These are phyloP conservation scores for Yamadazyma diospyri DNA, from an alignment of 1,139 yeast genomes.

Conservation along the genomic window DNA sequence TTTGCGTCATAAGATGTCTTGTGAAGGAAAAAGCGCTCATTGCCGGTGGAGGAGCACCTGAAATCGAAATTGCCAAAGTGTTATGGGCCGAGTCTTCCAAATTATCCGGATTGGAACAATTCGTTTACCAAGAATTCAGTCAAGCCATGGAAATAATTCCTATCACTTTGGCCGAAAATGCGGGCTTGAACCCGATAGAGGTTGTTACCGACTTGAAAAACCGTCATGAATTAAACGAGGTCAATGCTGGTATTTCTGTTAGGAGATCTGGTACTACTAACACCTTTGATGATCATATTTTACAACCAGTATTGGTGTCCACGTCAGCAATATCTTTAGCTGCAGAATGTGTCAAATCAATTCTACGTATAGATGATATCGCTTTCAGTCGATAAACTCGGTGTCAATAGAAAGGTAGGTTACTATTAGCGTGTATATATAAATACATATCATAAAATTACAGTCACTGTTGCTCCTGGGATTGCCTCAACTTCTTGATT, in stretches of 20 bases:
- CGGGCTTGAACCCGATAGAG: slow-evolving; percentile 91
- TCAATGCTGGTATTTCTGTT: slow-evolving; percentile 92
- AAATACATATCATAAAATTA: slow-evolving; percentile 3
- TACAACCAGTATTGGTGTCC: slow-evolving; percentile 93
- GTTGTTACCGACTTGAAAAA: slow-evolving; percentile 93
- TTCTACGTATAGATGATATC: slow-evolving; percentile 93
- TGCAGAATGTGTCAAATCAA: slow-evolving; percentile 93
- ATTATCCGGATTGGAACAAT: slow-evolving; percentile 86
- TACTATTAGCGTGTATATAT: slow-evolving; percentile 2
- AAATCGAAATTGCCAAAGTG: slow-evolving; percentile 85
- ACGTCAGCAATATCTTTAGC: slow-evolving; percentile 93
- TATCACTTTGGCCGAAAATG: slow-evolving; percentile 95
- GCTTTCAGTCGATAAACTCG: slow-evolving; percentile 44
- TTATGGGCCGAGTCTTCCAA: slow-evolving; percentile 74
- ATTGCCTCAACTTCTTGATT: slow-evolving; percentile 18
- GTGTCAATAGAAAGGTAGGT: too few relatives aligned
- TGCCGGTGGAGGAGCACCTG: slow-evolving; percentile 99
- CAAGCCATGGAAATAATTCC: slow-evolving; percentile 95
- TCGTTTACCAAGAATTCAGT: slow-evolving; percentile 94
- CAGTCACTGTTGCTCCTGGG: neutral
- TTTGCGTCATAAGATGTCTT: slow-evolving; percentile 92
- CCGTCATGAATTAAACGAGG: slow-evolving; percentile 87
- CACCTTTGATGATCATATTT: slow-evolving; percentile 88
- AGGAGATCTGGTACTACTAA: slow-evolving; percentile 92
- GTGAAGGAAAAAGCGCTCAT: slow-evolving; percentile 92